These are phyloP conservation scores for Mucuna pruriens DNA, from an alignment of 306 rosid species.

Conservation along the genomic window DNA sequence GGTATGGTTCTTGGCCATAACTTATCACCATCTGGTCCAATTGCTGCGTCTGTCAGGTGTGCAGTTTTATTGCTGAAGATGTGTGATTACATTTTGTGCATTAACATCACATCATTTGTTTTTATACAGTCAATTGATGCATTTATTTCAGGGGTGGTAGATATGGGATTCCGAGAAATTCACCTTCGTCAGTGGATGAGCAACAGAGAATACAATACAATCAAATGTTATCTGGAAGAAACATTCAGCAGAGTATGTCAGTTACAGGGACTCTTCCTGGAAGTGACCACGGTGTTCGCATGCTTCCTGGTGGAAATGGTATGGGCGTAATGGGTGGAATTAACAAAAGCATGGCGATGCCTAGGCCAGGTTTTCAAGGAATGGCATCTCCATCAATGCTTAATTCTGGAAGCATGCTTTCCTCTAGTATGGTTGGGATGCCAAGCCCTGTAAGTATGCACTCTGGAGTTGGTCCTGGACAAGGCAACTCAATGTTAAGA, in stretches of 20 bases:
- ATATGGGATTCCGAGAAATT: conserved; percentile 60
- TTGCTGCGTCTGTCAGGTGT: conserved; percentile 59
- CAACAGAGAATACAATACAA: conserved; percentile 74
- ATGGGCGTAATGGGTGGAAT: conserved; percentile 68
- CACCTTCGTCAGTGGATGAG: conserved; percentile 71
- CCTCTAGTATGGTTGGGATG: conserved; percentile 65
- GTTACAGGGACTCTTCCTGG: conserved; percentile 62
- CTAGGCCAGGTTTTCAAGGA: conserved; percentile 83
- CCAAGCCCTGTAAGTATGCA: conserved; percentile 64
- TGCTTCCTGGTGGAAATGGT: conserved; percentile 74
- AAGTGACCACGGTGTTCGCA: conserved; percentile 68
- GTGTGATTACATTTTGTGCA: background rate
- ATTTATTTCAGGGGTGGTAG: conserved; percentile 55
- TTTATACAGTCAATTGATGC: background rate
- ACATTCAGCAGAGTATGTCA: conserved; percentile 62
- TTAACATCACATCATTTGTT: background rate
- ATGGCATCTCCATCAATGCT: conserved; percentile 65
- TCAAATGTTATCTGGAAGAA: conserved; percentile 67
- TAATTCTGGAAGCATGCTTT: conserved; percentile 69
- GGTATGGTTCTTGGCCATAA: conserved; percentile 61
- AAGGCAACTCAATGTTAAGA: conserved; percentile 69
- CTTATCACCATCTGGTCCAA: conserved; percentile 60
- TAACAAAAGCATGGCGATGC: conserved; percentile 61
- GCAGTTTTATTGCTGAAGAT: conserved; percentile 25
- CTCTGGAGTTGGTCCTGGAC: conserved; percentile 70